Evolutionary conservation across 2,329 filamentous ascomycete genomes (phyloP).

Genomic region (Alternaria longipes): DNA sequence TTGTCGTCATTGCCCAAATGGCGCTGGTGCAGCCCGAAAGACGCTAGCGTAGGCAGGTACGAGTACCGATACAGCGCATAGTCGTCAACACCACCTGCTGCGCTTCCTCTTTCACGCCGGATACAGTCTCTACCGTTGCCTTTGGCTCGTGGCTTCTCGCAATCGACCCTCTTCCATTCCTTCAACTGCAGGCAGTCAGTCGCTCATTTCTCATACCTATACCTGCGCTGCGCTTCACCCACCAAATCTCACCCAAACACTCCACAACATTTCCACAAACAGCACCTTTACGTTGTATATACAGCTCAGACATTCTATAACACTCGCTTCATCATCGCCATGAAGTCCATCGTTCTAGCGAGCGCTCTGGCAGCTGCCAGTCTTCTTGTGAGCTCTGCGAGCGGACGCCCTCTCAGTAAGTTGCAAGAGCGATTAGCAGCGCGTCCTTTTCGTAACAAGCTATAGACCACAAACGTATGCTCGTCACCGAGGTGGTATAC

Average conservation of each 20-base stretch:
- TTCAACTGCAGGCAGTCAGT: conserved; percentile 36
- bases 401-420: conserved; percentile 55
- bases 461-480: conserved; percentile 41
- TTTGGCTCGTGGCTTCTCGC: conserved; percentile 25
- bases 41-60: conserved; percentile 15
- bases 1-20: conserved; percentile 22
- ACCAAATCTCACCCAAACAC: conserved; percentile 3
- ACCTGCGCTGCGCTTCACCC: conserved; percentile 15
- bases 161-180: conserved; percentile 33
- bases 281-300: conserved; percentile 31
- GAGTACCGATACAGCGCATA: conserved; percentile 24
- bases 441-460: conserved; percentile 17
- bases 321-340: conserved; percentile 48
- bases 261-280: conserved; percentile 16
- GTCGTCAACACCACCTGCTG: conserved; percentile 24
- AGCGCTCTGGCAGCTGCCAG: conserved; percentile 45
- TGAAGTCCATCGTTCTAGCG: conserved; percentile 57
- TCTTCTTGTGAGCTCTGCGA: conserved; percentile 54
- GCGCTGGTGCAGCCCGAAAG: conserved; percentile 24
- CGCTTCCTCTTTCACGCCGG: conserved; percentile 20
- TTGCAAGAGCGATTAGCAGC: background rate
- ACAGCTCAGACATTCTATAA: conserved; percentile 39
- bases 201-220: conserved; percentile 29
- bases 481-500: conserved; percentile 44
- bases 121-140: conserved; percentile 31